Evolutionary conservation across 345 rosid genomes (phyloP), one percentile per base, ranked within the genome.

Genomic region (Abelmoschus esculentus): DNA sequence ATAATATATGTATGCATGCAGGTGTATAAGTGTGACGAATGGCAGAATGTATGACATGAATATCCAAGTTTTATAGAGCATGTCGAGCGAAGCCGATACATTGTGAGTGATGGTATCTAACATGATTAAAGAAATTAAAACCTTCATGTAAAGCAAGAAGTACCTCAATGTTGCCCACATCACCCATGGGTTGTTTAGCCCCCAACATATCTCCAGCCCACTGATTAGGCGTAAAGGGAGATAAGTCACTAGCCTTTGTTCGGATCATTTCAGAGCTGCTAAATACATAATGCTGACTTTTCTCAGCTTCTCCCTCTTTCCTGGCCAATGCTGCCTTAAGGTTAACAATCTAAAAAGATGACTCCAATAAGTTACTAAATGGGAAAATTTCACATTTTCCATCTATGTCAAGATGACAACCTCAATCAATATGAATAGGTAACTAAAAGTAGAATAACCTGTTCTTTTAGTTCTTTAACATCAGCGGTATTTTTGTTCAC

Each of bases 261-360:
- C 82, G 80, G 74, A 69, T 68, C 70, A 78, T 81, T 70, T 86
- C 96, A 55, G 86, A 74, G 79, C 78, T 86, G 58, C 82, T 73
- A 42, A 89, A 78, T 18, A 73, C 71, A 38, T 83, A 77, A 54
- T 71, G 79, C 61, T 77, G 87, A 29, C 61, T 71, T 31, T 70
- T 80, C 47, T 82, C 87, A 34, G 86, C 34, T 44, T 81, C 96
- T 61, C 79, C 86, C 54, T 89, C 92, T 78, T 86, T 91, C 78
- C 84, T 84, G 29, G 87, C 85, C 29, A 93, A 80, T 70, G 96
- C 95, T 66, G 89, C 87, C 83, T 88, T 93, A 55, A 91, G 93
- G 72, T 77, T 85, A 52, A 90, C 87, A 74, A 93, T 78, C 98
- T 93, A 72, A 32, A 29, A 71, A 71, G 70, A 74, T 29, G 52